These are phyloP conservation scores for Puccinia horiana DNA, from an alignment of 1,284 basidiomycete genomes.

Conservation along the genomic window DNA sequence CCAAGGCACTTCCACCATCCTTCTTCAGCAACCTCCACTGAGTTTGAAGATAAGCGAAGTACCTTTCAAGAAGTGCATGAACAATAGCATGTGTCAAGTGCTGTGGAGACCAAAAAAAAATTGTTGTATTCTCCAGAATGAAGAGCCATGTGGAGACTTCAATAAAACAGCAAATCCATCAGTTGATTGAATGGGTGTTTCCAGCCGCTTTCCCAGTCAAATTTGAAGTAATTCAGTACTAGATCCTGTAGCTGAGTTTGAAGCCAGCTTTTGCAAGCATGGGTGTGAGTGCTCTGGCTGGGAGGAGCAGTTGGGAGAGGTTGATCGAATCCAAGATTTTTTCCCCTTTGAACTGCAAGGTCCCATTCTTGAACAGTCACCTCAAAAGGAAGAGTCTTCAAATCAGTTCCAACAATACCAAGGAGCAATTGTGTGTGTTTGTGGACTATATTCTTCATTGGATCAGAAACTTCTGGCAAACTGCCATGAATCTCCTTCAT, in stretches of 20 bases:
- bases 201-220: constrained; percentile 17
- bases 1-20: constrained; percentile 1
- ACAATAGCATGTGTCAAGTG: not conserved
- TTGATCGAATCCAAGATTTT: constrained; percentile 6
- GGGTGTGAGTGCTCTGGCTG: not conserved
- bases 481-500: not conserved
- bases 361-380: not conserved
- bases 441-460: constrained; percentile 18
- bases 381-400: not conserved
- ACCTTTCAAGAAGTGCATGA: not conserved
- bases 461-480: not conserved
- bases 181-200: constrained; percentile 26
- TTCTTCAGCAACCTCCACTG: constrained; percentile 14
- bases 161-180: constrained; percentile 12
- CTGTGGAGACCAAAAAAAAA: not conserved
- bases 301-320: no score
- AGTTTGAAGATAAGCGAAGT: constrained; percentile 9
- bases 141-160: constrained; percentile 10
- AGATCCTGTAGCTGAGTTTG: constrained; percentile 11
- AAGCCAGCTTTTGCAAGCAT: constrained; percentile 24
- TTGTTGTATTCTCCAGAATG: constrained; percentile 11
- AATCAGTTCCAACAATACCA: not conserved
- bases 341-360: not conserved
- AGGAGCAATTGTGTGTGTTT: constrained; percentile 9
- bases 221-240: not conserved